phyloP scores from a whole-genome alignment of 495 filamentous ascomycete species.

The Melanomma pulvis-pyrius region DNA sequence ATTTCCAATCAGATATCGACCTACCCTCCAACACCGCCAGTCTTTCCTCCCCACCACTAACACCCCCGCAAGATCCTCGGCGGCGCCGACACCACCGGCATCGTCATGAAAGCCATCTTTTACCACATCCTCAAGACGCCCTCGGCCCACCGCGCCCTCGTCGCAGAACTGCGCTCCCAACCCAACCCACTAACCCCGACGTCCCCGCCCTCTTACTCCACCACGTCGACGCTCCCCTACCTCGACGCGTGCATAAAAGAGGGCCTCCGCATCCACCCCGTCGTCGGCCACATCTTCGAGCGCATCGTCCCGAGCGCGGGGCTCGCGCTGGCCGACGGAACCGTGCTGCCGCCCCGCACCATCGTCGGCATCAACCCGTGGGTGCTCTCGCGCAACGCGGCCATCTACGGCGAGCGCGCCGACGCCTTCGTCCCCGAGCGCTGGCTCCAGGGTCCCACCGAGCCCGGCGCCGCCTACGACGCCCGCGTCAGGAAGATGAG shows the following conservation, averaged over 20 bases:
- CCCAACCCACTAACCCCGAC: neutral
- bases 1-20: too few relatives aligned
- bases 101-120: conserved; percentile 21
- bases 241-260: conserved; percentile 20
- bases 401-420: conserved; percentile 8
- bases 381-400: conserved; percentile 2
- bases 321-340: conserved; percentile 10
- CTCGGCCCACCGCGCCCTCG: neutral
- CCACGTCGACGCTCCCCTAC: neutral
- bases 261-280: conserved; percentile 25
- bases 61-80: conserved; percentile 12
- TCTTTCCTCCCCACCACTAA: neutral
- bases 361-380: conserved; percentile 29
- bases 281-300: conserved; percentile 23
- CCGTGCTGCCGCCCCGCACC: conserved; percentile 17
- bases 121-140: conserved; percentile 26
- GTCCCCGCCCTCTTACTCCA: neutral
- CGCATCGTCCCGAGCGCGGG: conserved; percentile 19
- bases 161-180: conserved; percentile 10
- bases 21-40: neutral
- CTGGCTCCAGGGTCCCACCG: conserved; percentile 17
- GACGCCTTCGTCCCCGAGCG: conserved; percentile 25
- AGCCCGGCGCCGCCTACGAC: conserved; percentile 6
- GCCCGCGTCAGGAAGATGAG: conserved; percentile 18
- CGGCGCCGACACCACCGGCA: conserved; percentile 25